These are phyloP conservation scores for Nepenthes gracilis DNA, from an alignment of 148 eudicot genomes.

Conservation along the genomic window DNA sequence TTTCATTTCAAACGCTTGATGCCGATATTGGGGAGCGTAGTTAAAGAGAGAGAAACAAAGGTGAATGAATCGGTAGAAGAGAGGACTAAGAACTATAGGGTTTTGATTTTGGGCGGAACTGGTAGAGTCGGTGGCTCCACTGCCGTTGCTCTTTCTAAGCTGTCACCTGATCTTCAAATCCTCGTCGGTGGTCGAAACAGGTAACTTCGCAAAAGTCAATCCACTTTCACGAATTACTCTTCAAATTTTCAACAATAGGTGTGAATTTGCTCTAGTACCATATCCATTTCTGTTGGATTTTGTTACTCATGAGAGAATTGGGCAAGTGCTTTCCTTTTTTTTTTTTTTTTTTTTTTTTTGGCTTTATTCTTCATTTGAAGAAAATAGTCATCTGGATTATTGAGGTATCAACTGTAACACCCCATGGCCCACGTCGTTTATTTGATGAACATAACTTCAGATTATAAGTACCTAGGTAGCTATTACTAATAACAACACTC, in stretches of 20 bases:
- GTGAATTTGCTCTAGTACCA: not conserved
- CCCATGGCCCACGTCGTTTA: too few relatives aligned
- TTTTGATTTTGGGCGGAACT: constrained; percentile 81
- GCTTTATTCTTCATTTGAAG: too few relatives aligned
- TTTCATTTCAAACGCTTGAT: not conserved
- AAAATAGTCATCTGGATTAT: too few relatives aligned
- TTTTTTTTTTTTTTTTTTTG: too few relatives aligned
- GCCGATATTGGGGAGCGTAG: constrained; percentile 19
- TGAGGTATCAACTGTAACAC: too few relatives aligned
- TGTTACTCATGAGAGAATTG: too few relatives aligned
- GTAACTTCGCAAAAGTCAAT: too few relatives aligned
- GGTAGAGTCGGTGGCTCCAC: constrained; percentile 98
- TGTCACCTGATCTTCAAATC: constrained; percentile 64
- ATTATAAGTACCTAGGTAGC: too few relatives aligned
- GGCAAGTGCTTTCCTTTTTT: too few relatives aligned
- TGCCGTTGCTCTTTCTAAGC: constrained; percentile 61
- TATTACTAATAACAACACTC: too few relatives aligned
- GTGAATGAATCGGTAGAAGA: constrained; percentile 11
- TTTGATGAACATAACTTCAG: too few relatives aligned
- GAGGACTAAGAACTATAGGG: constrained; percentile 41
- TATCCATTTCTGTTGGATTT: not conserved
- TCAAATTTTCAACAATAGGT: not conserved
- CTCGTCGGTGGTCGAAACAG: constrained; percentile 67
- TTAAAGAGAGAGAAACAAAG: constrained; percentile 19
- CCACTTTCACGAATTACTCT: too few relatives aligned